Percentiles rank a stretch among this genome's conserved stretches.
These are phyloP conservation scores for Crithidia thermophila DNA, from an alignment of 208 protist species.

Conservation along the genomic window DNA sequence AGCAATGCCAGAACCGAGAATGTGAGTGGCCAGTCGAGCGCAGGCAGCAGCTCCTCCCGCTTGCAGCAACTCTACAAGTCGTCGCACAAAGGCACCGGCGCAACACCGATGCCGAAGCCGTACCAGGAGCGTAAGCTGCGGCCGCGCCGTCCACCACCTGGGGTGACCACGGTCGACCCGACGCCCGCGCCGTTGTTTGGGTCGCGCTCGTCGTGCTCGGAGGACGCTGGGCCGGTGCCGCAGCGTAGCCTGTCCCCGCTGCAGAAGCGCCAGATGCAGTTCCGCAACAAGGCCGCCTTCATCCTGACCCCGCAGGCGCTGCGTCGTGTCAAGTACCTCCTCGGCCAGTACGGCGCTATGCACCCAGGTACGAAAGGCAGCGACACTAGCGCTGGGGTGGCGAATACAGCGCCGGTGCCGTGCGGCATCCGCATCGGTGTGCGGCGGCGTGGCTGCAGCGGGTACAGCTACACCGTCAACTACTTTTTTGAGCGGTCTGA, in stretches of 20 bases:
- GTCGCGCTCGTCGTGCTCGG: constrained; percentile 73
- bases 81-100: constrained; percentile 68
- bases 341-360: constrained; percentile 44
- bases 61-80: constrained; percentile 77
- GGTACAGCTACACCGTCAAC: constrained; percentile 97
- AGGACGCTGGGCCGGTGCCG: constrained; percentile 70
- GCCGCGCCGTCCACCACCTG: constrained; percentile 3
- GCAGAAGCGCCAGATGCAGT: constrained; percentile 79
- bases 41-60: constrained; percentile 11
- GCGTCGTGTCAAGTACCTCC: constrained; percentile 77
- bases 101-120: constrained; percentile 40
- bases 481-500: constrained; percentile 59
- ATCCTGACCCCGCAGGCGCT: constrained; percentile 80
- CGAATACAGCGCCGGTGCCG: constrained; percentile 2
- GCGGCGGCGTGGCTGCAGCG: constrained; percentile 94
- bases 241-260: constrained; percentile 70
- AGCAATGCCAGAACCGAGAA: not conserved
- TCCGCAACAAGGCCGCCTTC: constrained; percentile 85
- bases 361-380: not conserved
- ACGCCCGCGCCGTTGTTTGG: constrained; percentile 20
- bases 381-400: not conserved
- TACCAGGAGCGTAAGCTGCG: constrained; percentile 20
- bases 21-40: not conserved
- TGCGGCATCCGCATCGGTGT: constrained; percentile 94
- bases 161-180: not conserved